Percentiles rank a stretch among this genome's conserved stretches.
Evolutionary conservation across 2,329 filamentous ascomycete genomes (phyloP).

Genomic region (Xylaria sp.): DNA sequence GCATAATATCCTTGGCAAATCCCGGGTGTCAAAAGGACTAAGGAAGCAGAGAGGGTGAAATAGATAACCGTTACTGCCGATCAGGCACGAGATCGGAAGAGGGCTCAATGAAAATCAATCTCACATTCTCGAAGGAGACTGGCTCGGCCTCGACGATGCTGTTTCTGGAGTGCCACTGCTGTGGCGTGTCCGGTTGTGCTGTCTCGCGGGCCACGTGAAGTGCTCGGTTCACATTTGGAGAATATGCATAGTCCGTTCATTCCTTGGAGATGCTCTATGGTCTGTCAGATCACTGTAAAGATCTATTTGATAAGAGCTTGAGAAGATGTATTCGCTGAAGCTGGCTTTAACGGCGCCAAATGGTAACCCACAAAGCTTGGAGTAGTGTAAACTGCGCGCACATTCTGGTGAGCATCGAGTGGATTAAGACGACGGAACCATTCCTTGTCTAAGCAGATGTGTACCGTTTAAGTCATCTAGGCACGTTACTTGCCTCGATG

Average conservation of each 20-base stretch:
- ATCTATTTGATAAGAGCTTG: conserved; percentile 21
- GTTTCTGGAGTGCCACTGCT: conserved; percentile 15
- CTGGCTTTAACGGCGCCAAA: background rate
- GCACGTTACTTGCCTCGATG: conserved; percentile 8
- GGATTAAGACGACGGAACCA: conserved; percentile 2
- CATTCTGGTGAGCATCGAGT: conserved; percentile 7
- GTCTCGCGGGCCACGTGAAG: conserved; percentile 35
- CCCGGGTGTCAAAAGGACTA: conserved; percentile 17
- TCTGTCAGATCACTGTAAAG: conserved; percentile 24
- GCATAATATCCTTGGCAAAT: conserved; percentile 28
- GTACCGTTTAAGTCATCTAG: conserved; percentile 1
- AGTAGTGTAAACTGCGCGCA: background rate
- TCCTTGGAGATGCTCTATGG: conserved; percentile 4
- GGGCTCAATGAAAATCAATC: conserved; percentile 16
- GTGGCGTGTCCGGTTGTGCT: conserved; percentile 12
- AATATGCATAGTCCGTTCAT: conserved; percentile 32
- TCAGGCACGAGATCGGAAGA: conserved; percentile 36
- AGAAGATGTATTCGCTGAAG: conserved; percentile 3
- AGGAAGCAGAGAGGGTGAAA: conserved; percentile 24
- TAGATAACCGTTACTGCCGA: conserved; percentile 38
- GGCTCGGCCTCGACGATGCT: conserved; percentile 10
- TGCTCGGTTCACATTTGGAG: conserved; percentile 30
- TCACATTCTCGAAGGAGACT: conserved; percentile 13
- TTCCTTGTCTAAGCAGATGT: background rate
- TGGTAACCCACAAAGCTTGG: conserved; percentile 18